A percentile compares a stretch with the other conserved stretches of the same genome.
phyloP scores from a whole-genome alignment of 2,329 filamentous ascomycete species.

The Fusarium lateritium region DNA sequence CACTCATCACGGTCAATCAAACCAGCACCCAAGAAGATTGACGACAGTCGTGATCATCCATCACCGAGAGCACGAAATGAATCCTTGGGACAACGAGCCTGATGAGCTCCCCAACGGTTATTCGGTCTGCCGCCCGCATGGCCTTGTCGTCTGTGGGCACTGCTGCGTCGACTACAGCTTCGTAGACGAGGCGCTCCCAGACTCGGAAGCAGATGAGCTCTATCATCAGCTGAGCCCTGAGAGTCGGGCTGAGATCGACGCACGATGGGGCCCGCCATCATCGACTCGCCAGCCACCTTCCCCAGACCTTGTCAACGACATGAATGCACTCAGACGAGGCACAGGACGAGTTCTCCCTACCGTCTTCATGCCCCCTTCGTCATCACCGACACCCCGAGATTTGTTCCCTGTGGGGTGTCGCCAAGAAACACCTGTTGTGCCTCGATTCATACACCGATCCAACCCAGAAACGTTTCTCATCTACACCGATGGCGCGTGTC shows the following conservation, averaged over 20 bases:
- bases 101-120: conserved; percentile 53
- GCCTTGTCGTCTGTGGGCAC: conserved; percentile 50
- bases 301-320: too few species aligned
- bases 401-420: not conserved
- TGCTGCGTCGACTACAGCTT: conserved; percentile 57
- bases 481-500: conserved; percentile 62
- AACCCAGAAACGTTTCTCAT: conserved; percentile 52
- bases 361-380: conserved; percentile 27
- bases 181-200: conserved; percentile 47
- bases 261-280: too few species aligned
- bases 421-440: not conserved
- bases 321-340: not conserved
- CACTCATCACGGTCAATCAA: too few species aligned
- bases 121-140: conserved; percentile 55
- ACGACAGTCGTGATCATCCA: too few species aligned
- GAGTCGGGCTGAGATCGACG: too few species aligned
- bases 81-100: not conserved
- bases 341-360: conserved; percentile 31
- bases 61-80: too few species aligned
- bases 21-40: too few species aligned
- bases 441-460: conserved; percentile 25
- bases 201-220: conserved; percentile 29
- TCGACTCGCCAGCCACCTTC: too few species aligned
- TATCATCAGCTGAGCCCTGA: not conserved
- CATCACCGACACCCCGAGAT: not conserved